phyloP scores from a whole-genome alignment of 2,329 filamentous ascomycete species.

The Aspergillus quadrilineatus region DNA sequence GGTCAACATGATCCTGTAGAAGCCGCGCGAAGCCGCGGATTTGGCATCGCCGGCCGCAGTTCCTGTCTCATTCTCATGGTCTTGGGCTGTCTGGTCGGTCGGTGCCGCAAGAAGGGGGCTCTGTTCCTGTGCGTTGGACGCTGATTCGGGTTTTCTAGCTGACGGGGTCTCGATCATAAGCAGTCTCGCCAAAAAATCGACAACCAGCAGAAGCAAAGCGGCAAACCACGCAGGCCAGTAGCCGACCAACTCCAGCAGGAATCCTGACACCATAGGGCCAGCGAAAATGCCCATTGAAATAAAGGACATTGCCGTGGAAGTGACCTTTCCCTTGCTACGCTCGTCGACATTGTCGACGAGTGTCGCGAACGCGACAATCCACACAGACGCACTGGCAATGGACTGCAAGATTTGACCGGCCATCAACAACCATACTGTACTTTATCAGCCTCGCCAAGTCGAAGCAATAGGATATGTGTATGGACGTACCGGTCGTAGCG shows the following conservation, averaged over 20 bases:
- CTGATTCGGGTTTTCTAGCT: neutral
- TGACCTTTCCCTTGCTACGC: conserved; percentile 27
- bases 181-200: conserved; percentile 31
- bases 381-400: conserved; percentile 29
- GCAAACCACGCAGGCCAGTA: conserved; percentile 34
- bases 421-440: conserved; percentile 24
- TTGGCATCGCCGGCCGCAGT: neutral
- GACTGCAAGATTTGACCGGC: conserved; percentile 32
- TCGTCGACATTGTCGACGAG: conserved; percentile 28
- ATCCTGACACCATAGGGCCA: conserved; percentile 31
- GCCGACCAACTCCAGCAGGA: conserved; percentile 28
- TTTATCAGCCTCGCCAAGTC: neutral
- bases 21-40: conserved; percentile 4
- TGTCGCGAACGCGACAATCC: conserved; percentile 34
- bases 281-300: conserved; percentile 28
- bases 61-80: no score
- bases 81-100: neutral
- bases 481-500: conserved; percentile 21
- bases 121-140: neutral
- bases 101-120: neutral
- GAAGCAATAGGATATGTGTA: neutral
- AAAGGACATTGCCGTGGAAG: conserved; percentile 27
- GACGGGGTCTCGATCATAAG: conserved; percentile 29
- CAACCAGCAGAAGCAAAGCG: conserved; percentile 25
- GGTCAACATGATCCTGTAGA: conserved; percentile 43